These are phyloP conservation scores for Kwoniella sp. DNA, from an alignment of 768 basidiomycete genomes.

Conservation along the genomic window DNA sequence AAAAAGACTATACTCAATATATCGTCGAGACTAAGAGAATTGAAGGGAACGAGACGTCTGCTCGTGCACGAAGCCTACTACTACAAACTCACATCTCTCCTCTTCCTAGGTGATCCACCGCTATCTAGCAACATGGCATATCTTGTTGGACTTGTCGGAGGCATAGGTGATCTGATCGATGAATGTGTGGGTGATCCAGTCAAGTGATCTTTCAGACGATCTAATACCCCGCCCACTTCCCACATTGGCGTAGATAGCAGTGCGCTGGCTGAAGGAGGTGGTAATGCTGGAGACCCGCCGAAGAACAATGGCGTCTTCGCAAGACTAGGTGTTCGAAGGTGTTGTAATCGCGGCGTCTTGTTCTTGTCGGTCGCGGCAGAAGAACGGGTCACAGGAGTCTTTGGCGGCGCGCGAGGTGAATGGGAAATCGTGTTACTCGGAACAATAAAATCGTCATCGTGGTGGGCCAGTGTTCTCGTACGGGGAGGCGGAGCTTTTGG, in stretches of 20 bases:
- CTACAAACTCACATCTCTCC: slow-evolving; percentile 23
- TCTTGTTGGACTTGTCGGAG: slow-evolving; percentile 29
- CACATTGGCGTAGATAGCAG: slow-evolving; percentile 34
- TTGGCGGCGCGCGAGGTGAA: slow-evolving; percentile 34
- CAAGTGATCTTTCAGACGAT: slow-evolving; percentile 29
- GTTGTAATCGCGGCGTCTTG: slow-evolving; percentile 28
- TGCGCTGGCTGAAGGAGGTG: slow-evolving; percentile 27
- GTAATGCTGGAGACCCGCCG: slow-evolving; percentile 28
- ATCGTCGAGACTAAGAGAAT: too few species aligned
- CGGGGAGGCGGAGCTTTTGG: slow-evolving; percentile 24
- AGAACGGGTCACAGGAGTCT: slow-evolving; percentile 48
- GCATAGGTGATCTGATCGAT: slow-evolving; percentile 25
- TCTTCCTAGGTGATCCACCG: slow-evolving; percentile 26
- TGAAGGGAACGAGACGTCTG: too few species aligned
- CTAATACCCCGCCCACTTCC: slow-evolving; percentile 32
- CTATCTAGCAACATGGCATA: slow-evolving; percentile 35
- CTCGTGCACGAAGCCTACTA: too few species aligned
- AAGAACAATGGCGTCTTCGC: slow-evolving; percentile 30
- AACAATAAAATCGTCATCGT: slow-evolving; percentile 30
- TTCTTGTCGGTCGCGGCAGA: slow-evolving; percentile 28
- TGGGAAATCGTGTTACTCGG: slow-evolving; percentile 10
- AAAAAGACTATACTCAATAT: neutral
- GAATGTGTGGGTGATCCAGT: slow-evolving; percentile 28
- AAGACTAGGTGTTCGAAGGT: slow-evolving; percentile 12
- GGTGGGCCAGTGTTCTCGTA: slow-evolving; percentile 2